These are phyloP conservation scores for Candida frijolesensis DNA, from an alignment of 1,139 yeast species.

Conservation along the genomic window DNA sequence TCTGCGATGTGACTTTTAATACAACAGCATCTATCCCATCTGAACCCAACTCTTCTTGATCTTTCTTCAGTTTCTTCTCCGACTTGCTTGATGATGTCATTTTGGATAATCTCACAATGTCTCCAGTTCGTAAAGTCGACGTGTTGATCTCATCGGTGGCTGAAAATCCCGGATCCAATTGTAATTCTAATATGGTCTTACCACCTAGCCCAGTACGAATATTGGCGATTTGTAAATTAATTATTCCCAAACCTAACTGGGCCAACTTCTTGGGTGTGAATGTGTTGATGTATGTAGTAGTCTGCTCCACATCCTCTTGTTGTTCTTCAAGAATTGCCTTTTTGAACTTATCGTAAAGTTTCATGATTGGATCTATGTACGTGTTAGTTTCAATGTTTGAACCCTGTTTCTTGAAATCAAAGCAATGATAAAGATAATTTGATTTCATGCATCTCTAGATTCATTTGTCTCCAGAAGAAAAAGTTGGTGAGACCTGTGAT, in stretches of 20 bases:
- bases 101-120: slow-evolving; percentile 61
- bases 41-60: slow-evolving; percentile 19
- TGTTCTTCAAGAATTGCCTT: slow-evolving; percentile 59
- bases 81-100: slow-evolving; percentile 22
- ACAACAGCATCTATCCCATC: slow-evolving; percentile 61
- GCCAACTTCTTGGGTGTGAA: slow-evolving; percentile 69
- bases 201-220: slow-evolving; percentile 83
- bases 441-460: slow-evolving; percentile 15
- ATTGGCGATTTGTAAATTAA: slow-evolving; percentile 61
- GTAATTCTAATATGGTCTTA: slow-evolving; percentile 66
- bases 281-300: slow-evolving; percentile 49
- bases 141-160: slow-evolving; percentile 41
- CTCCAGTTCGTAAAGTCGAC: slow-evolving; percentile 75
- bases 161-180: slow-evolving; percentile 56
- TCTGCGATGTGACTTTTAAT: slow-evolving; percentile 45
- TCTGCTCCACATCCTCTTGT: slow-evolving; percentile 57
- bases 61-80: slow-evolving; percentile 25
- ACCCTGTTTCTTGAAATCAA: slow-evolving; percentile 15
- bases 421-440: background rate
- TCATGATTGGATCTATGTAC: slow-evolving; percentile 8
- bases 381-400: slow-evolving; percentile 10
- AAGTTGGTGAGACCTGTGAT: background rate
- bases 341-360: slow-evolving; percentile 15
- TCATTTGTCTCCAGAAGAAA: background rate
- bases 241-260: slow-evolving; percentile 70